Evolutionary conservation across 2,329 filamentous ascomycete genomes (phyloP).

Genomic region (Ceratocystis harringtonii): DNA sequence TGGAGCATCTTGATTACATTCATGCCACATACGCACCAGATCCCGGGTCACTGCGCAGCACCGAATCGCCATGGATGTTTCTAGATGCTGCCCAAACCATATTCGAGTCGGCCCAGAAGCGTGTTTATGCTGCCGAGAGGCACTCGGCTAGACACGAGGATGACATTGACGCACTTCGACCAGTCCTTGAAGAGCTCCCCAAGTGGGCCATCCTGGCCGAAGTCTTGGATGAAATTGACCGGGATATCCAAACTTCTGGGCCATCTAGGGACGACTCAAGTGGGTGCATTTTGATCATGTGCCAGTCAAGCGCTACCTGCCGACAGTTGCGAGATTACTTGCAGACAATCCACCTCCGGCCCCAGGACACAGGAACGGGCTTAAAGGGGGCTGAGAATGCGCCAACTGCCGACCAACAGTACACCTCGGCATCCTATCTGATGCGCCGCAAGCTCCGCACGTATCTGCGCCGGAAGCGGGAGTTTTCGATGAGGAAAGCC

Average conservation of each 20-base stretch:
- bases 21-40: conserved; percentile 79
- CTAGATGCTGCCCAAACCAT: conserved; percentile 89
- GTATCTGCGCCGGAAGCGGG: conserved; percentile 80
- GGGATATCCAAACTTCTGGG: conserved; percentile 74
- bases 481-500: conserved; percentile 73
- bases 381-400: conserved; percentile 21
- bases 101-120: conserved; percentile 73
- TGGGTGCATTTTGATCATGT: conserved; percentile 92
- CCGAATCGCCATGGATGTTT: conserved; percentile 90
- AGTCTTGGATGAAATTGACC: conserved; percentile 82
- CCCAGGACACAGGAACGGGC: conserved; percentile 31
- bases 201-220: conserved; percentile 89
- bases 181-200: conserved; percentile 82
- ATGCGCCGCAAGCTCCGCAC: conserved; percentile 75
- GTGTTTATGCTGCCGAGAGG: conserved; percentile 59
- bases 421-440: conserved; percentile 66
- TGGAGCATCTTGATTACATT: conserved; percentile 87
- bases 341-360: conserved; percentile 70
- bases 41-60: conserved; percentile 72
- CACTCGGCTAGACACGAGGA: conserved; percentile 19
- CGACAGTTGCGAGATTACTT: conserved; percentile 82
- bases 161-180: conserved; percentile 48
- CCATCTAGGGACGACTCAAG: conserved; percentile 66
- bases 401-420: conserved; percentile 30
- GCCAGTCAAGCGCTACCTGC: conserved; percentile 71